Conservation (phyloP, 148 eudicot genomes). For the Camellia lanceoleosa region DNA sequence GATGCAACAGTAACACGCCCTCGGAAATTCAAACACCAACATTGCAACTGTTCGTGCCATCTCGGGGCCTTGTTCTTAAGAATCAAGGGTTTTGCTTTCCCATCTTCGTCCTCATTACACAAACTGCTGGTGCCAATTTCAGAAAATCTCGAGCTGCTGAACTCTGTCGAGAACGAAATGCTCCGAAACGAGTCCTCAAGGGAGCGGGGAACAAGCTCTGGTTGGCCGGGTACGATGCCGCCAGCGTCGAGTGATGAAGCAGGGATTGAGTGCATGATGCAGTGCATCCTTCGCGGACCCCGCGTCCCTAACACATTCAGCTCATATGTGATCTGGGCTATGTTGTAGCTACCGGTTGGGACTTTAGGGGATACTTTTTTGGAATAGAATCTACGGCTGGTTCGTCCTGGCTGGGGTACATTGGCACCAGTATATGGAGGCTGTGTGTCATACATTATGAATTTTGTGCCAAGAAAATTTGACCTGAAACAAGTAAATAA, state of each 20-base stretch:
- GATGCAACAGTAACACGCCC: slow-evolving; percentile 34
- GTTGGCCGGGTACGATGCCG: slow-evolving; percentile 48
- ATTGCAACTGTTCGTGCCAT: slow-evolving; percentile 35
- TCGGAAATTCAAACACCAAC: slow-evolving; percentile 32
- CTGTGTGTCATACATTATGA: slow-evolving; percentile 57
- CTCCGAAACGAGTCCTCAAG: slow-evolving; percentile 60
- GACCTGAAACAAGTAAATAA: slow-evolving; percentile 33
- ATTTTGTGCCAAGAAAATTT: slow-evolving; percentile 60
- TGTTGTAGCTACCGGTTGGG: slow-evolving; percentile 52
- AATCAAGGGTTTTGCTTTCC: slow-evolving; percentile 26
- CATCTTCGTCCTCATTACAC: slow-evolving; percentile 31
- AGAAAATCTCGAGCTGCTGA: slow-evolving; percentile 51
- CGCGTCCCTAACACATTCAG: slow-evolving; percentile 61
- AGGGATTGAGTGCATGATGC: slow-evolving; percentile 58
- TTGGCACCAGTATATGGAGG: slow-evolving; percentile 41
- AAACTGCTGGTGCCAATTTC: slow-evolving; percentile 27
- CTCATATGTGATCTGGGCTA: slow-evolving; percentile 50
- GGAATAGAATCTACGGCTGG: slow-evolving; percentile 52
- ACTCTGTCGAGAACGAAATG: slow-evolving; percentile 52
- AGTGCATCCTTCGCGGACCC: slow-evolving; percentile 59
- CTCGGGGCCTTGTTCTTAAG: slow-evolving; percentile 32
- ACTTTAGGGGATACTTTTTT: slow-evolving; percentile 60
- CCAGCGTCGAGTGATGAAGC: slow-evolving; percentile 40
- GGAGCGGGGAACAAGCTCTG: slow-evolving; percentile 44
- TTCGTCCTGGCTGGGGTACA: slow-evolving; percentile 36